These are phyloP conservation scores for Selaginella moellendorffii DNA, from an alignment of 75 land plant genomes.

Conservation along the genomic window DNA sequence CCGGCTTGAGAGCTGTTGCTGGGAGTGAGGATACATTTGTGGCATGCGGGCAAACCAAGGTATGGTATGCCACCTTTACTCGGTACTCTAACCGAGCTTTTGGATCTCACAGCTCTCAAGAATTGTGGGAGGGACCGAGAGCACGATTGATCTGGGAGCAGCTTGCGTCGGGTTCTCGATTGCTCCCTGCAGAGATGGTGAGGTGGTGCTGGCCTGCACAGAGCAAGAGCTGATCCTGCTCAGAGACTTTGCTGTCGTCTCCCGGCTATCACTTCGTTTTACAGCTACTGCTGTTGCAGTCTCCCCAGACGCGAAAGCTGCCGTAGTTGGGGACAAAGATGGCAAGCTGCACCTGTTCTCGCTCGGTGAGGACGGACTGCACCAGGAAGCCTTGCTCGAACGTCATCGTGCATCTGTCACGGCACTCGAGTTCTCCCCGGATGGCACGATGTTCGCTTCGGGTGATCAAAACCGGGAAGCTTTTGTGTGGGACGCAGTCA, in stretches of 20 bases:
- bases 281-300: conserved; percentile 59
- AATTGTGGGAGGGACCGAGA: neutral
- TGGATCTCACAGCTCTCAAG: neutral
- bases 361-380: conserved; percentile 44
- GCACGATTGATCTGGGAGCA: neutral
- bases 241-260: conserved; percentile 35
- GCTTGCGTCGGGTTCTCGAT: neutral
- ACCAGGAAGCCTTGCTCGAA: conserved; percentile 62
- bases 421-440: conserved; percentile 74
- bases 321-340: conserved; percentile 78
- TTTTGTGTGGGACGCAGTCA: conserved; percentile 75
- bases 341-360: conserved; percentile 70
- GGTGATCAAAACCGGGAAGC: conserved; percentile 90
- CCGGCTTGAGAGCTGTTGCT: neutral
- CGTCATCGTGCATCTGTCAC: conserved; percentile 79
- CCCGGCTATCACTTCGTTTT: conserved; percentile 48
- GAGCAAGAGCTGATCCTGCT: conserved; percentile 64
- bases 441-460: conserved; percentile 87
- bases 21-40: neutral
- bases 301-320: conserved; percentile 81
- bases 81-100: too few relatives aligned
- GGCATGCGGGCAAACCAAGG: neutral
- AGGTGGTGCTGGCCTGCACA: conserved; percentile 32
- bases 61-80: neutral
- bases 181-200: too few relatives aligned